Evolutionary conservation across 305 asterid genomes (phyloP), one percentile per base, ranked within the genome.

Genomic region (Fraxinus greggii): DNA sequence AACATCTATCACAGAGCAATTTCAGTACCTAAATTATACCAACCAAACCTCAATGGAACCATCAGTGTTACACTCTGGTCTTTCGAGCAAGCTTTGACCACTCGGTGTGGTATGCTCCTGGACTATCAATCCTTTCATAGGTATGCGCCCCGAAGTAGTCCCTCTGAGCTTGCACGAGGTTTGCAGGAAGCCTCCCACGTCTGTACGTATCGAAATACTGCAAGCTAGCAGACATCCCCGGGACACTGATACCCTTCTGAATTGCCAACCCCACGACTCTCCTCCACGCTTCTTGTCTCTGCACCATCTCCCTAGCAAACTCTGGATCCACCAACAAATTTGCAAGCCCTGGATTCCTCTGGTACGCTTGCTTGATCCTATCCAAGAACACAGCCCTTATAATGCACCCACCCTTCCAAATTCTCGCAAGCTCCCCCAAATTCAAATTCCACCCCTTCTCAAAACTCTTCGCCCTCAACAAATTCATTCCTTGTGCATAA

Each of bases 321-420:
- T 95, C 98, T 0, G 98, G 92, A 78, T 93, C 98, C 23, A 95
- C 95, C 89, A 95, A n/a, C 86, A 95, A 86, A 80, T 93, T 95
- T 0, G 97, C 85, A 76, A 95, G 83, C 10, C 86, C 89, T 2
- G 93, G 89, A 76, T 93, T 92, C 85, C 98, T 88, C 90, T 88
- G 95, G 83, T 95, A 95, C 0, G 98, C 97, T 76, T 90, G 90
- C 93, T 95, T 95, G 76, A 95, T 95, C 86, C 97, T 88, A 76
- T 95, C 98, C 93, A 95, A 86, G 84, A 95, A 95, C 23, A 95
- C 97, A 1, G 98, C 98, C 86, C 98, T 84, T 72, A 95, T 95
- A 65, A 95, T 95, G 81, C 98, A 95, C 76, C 98, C 98, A 1
- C 98, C 98, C 83, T 95, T 95, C 98, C 98, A 95, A 85, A 95